Base-by-base conservation (phyloP, 164 flowering plant genomes). In the Kingdonia uniflora region DNA sequence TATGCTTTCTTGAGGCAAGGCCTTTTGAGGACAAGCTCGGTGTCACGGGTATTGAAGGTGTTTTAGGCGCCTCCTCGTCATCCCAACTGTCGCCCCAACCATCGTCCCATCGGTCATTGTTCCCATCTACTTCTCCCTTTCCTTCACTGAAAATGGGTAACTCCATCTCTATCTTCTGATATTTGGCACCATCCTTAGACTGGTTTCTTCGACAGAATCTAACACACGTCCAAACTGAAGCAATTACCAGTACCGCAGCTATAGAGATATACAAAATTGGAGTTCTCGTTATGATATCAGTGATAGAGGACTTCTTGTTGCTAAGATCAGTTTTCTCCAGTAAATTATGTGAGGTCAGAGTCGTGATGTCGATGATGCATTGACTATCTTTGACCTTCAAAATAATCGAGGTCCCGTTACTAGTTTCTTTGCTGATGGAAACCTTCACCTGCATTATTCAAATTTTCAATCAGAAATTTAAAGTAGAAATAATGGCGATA, bases 11-110 rank as follows among this genome's bases (percentile, higher is more conserved):
- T 5, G 95, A 56, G 20, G 91, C 77, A 14, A 83, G 80, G 29
- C 88, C 81, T 59, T 71, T 76, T 13, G 88, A 74, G 0, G 88
- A 81, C 47, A 78, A 56, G 50, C 74, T 76, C 0, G 88, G 86
- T 49, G 84, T 83, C 11, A 77, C 65, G 0, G 85, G 89, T 66
- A 65, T 44, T 12, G 84, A 64, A 2, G 90, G 83, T 1, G 86
- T 73, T 49, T 14, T 69, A 0, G 88, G 84, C 10, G 85, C 84
- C 57, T 84, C 96, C 50, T 81, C 89, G 17, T 87, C 89, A 55
- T 80, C 92, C 87, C 92, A 82, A 60, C 56, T 62, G 59, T 84
- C 85, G 4, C 68, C 87, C 96, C 96, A 87, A 26, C 68, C 71
- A 43, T 75, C 56, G 49, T 84, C 84, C 96, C 96, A 87, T 21